phyloP scores from a whole-genome alignment of 2,329 filamentous ascomycete genomes.

The Botrytis porri region DNA sequence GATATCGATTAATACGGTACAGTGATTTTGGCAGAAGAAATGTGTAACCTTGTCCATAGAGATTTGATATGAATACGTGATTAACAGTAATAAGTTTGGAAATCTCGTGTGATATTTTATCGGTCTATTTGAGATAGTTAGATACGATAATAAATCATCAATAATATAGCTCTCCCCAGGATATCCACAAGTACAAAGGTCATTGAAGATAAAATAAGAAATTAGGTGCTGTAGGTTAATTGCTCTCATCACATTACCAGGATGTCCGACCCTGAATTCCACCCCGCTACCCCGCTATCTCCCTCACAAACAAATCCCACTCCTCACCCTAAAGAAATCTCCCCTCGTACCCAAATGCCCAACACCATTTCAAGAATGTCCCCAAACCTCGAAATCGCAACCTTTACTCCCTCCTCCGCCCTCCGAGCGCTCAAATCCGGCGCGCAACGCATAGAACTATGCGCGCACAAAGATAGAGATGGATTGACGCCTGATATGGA shows the following conservation, averaged over 20 bases:
- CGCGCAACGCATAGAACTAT: conserved; percentile 52
- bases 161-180: background rate
- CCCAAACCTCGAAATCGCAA: conserved; percentile 47
- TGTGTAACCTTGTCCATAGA: background rate
- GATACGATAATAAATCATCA: rapidly evolving
- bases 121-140: rapidly evolving
- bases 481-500: conserved; percentile 42
- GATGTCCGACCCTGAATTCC: background rate
- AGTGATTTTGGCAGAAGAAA: background rate
- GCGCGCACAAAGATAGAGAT: conserved; percentile 41
- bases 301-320: background rate
- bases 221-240: too few species aligned
- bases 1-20: background rate
- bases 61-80: background rate
- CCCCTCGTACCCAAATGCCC: background rate
- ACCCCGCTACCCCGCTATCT: background rate
- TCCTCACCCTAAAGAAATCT: background rate
- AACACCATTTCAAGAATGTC: background rate
- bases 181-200: background rate
- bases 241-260: background rate
- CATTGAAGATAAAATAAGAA: background rate
- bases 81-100: background rate
- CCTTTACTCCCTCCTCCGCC: conserved; percentile 46
- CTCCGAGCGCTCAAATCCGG: conserved; percentile 43
- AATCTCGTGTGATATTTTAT: too few species aligned